Evolutionary conservation across 352 stramenopile genomes (phyloP).

Genomic region (Globisporangium radiosum): DNA sequence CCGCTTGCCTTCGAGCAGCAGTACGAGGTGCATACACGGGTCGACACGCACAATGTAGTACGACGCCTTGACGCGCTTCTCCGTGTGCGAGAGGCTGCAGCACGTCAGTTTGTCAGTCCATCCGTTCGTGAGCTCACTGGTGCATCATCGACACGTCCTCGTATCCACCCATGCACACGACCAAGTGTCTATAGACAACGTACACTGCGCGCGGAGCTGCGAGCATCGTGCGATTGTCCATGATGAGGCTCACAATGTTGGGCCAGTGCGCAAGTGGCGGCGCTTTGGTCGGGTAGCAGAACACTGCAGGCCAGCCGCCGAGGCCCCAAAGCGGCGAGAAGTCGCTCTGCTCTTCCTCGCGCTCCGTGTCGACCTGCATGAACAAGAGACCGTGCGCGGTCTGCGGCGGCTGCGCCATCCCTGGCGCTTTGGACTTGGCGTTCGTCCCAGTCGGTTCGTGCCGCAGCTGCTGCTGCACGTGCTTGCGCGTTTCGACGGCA

Average conservation of each 20-base stretch:
- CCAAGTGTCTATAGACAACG: conserved; percentile 6
- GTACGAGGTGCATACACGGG: conserved; percentile 62
- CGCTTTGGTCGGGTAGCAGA: conserved; percentile 67
- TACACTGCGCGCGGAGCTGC: conserved; percentile 51
- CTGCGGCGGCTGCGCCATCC: conserved; percentile 3
- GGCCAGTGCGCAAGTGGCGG: conserved; percentile 72
- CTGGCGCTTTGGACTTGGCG: too few species aligned
- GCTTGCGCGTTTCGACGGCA: conserved; percentile 11
- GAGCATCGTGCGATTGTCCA: conserved; percentile 65
- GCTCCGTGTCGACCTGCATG: conserved; percentile 43
- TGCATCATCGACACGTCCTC: too few species aligned
- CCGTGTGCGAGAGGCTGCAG: conserved; percentile 52
- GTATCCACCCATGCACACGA: background rate
- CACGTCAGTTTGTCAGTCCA: background rate
- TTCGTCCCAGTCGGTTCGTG: background rate
- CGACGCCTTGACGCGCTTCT: conserved; percentile 54
- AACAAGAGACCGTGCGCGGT: conserved; percentile 31
- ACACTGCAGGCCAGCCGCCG: conserved; percentile 74
- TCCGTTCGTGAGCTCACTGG: too few species aligned
- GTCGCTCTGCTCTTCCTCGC: conserved; percentile 64
- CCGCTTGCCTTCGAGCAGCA: conserved; percentile 65
- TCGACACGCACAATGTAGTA: conserved; percentile 79
- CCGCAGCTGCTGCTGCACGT: conserved; percentile 14
- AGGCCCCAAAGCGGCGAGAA: conserved; percentile 78
- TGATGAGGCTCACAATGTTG: conserved; percentile 84